A percentile compares a stretch with the other conserved stretches of the same genome.
These are phyloP conservation scores for Exophiala sideris DNA, from an alignment of 2,329 filamentous ascomycete genomes.

Conservation along the genomic window DNA sequence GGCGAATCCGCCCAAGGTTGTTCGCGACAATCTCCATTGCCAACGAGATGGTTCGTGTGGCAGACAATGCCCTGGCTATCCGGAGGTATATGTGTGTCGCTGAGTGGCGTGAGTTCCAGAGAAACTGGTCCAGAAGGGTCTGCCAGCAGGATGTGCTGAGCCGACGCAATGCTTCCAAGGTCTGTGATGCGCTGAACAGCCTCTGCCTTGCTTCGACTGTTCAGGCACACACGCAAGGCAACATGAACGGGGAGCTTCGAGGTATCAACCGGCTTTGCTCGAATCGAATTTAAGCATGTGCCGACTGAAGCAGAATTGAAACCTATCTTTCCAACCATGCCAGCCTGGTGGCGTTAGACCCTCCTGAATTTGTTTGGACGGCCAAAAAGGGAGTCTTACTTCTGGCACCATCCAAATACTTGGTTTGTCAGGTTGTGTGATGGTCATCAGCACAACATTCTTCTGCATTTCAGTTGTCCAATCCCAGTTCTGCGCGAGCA, in stretches of 20 bases:
- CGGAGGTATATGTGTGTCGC: too few relatives aligned
- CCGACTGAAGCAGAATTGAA: conserved; percentile 53
- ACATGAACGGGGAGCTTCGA: conserved; percentile 51
- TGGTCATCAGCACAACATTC: conserved; percentile 49
- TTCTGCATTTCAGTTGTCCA: conserved; percentile 53
- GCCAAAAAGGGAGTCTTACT: conserved; percentile 29
- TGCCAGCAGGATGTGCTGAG: conserved; percentile 53
- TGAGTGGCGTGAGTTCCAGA: conserved; percentile 40
- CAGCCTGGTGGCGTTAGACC: conserved; percentile 33
- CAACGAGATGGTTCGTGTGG: conserved; percentile 46
- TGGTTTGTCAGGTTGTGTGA: conserved; percentile 43
- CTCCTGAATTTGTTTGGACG: too few relatives aligned
- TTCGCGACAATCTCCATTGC: background rate
- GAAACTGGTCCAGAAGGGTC: conserved; percentile 45
- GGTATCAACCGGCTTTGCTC: conserved; percentile 46
- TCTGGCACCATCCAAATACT: conserved; percentile 54
- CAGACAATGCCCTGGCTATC: conserved; percentile 35
- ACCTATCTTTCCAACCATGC: conserved; percentile 57
- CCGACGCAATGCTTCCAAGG: conserved; percentile 47
- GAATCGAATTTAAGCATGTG: conserved; percentile 54
- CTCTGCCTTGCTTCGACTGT: conserved; percentile 41
- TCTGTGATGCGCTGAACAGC: conserved; percentile 42
- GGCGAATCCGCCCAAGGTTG: conserved; percentile 19
- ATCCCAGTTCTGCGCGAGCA: conserved; percentile 57
- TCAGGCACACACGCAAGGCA: conserved; percentile 50